A percentile compares a stretch with the other conserved stretches of the same genome.
phyloP scores from a whole-genome alignment of 1,284 basidiomycete species.

The Singerocomus inundabilis region DNA sequence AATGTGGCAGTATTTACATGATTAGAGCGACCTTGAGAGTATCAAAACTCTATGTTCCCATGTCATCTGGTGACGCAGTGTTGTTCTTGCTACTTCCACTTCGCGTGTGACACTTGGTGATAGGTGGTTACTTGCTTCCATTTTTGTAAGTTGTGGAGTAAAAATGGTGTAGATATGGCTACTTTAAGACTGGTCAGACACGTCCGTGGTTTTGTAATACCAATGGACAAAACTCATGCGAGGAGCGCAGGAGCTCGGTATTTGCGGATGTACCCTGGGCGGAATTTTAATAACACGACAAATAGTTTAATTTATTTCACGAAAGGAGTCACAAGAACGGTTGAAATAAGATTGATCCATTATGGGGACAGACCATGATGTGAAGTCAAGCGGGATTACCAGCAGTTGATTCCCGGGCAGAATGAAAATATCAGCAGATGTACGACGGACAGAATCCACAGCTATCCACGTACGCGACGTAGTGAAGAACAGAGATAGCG shows the following conservation, averaged over 20 bases:
- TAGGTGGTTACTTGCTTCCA: too few species aligned
- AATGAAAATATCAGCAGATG: neutral
- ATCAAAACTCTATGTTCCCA: too few species aligned
- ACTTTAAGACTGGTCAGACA: too few species aligned
- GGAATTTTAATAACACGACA: neutral
- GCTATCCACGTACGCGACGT: neutral
- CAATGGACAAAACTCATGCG: slow-evolving; percentile 15
- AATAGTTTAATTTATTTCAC: slow-evolving; percentile 2
- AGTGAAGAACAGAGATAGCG: neutral
- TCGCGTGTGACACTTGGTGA: too few species aligned
- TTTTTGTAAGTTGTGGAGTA: too few species aligned
- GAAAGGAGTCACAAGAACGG: neutral
- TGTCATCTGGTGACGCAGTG: too few species aligned
- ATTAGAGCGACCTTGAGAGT: too few species aligned
- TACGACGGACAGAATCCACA: too few species aligned
- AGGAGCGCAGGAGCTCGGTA: neutral
- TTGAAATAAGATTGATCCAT: slow-evolving; percentile 7
- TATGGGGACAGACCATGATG: neutral
- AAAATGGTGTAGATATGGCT: too few species aligned
- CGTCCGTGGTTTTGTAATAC: slow-evolving; percentile 21
- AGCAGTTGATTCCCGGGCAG: too few species aligned
- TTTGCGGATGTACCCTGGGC: neutral
- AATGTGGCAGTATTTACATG: too few species aligned
- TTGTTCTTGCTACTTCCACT: too few species aligned
- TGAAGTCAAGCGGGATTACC: neutral